Evolutionary conservation across 768 basidiomycete species (phyloP).

Genomic region (Vararia minispora): DNA sequence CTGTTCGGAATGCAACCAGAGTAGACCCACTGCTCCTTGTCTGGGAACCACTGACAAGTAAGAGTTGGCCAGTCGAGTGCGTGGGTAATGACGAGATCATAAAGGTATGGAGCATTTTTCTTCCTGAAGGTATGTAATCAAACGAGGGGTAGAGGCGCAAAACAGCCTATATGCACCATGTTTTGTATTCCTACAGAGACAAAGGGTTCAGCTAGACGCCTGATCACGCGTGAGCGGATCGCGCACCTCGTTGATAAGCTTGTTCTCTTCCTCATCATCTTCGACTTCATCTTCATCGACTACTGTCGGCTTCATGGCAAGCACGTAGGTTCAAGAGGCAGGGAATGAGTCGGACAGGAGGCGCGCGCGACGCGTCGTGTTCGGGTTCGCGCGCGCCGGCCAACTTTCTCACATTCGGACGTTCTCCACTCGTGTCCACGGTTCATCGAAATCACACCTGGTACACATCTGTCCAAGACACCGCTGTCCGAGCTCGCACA

Average conservation of each 20-base stretch:
- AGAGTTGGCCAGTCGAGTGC: constrained; percentile 97
- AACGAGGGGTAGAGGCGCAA: neutral
- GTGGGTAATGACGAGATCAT: constrained; percentile 95
- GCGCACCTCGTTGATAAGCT: constrained; percentile 75
- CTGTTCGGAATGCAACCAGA: neutral
- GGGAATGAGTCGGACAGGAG: no score
- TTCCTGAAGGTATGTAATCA: constrained; percentile 43
- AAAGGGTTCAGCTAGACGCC: neutral
- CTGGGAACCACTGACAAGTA: constrained; percentile 99
- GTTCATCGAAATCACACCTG: no score
- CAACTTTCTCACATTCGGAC: no score
- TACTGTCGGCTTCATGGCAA: constrained; percentile 35
- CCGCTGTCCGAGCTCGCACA: no score
- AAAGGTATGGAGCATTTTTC: constrained; percentile 96
- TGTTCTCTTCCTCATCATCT: constrained; percentile 83
- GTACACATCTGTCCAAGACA: no score
- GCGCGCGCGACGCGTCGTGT: no score
- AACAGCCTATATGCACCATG: constrained; percentile 39
- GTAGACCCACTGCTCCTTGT: constrained; percentile 77
- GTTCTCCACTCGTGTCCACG: no score
- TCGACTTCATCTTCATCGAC: constrained; percentile 63
- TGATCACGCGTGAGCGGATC: neutral
- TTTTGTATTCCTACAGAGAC: constrained; percentile 64
- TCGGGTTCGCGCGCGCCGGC: no score
- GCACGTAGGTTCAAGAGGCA: no score